Conservation (phyloP, 352 stramenopile species). For the Pythium vanterpoolii region DNA sequence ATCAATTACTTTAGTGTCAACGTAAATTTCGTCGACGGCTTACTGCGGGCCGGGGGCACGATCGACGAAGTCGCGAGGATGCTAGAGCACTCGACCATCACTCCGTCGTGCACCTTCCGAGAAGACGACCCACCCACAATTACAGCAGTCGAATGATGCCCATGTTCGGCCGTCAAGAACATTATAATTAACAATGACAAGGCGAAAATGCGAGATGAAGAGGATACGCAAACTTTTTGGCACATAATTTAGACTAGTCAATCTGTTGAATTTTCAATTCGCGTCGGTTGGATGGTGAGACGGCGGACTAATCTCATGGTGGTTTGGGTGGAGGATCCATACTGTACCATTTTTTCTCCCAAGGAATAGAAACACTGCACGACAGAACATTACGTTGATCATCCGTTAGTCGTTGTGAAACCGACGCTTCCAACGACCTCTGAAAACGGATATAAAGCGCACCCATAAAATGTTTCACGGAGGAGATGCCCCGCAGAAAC, state of each 20-base stretch:
- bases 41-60: neutral
- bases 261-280: neutral
- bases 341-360: neutral
- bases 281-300: neutral
- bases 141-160: too few species aligned
- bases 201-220: too few species aligned
- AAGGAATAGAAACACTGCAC: neutral
- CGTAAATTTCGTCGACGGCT: conserved; percentile 11
- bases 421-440: neutral
- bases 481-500: too few species aligned
- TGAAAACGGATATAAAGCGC: neutral
- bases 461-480: neutral
- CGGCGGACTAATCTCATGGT: neutral
- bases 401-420: neutral
- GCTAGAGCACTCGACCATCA: conserved; percentile 2
- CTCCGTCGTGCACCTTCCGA: neutral
- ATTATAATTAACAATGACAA: too few species aligned
- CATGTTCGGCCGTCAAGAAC: too few species aligned
- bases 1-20: conserved; percentile 9
- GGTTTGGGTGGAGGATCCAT: neutral
- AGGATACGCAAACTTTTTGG: too few species aligned
- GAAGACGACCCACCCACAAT: neutral
- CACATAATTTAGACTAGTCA: too few species aligned
- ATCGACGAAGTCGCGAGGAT: conserved; percentile 10
- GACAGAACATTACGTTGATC: neutral